These are phyloP conservation scores for Orbilia oligospora DNA, from an alignment of 2,329 filamentous ascomycete genomes.

Conservation along the genomic window DNA sequence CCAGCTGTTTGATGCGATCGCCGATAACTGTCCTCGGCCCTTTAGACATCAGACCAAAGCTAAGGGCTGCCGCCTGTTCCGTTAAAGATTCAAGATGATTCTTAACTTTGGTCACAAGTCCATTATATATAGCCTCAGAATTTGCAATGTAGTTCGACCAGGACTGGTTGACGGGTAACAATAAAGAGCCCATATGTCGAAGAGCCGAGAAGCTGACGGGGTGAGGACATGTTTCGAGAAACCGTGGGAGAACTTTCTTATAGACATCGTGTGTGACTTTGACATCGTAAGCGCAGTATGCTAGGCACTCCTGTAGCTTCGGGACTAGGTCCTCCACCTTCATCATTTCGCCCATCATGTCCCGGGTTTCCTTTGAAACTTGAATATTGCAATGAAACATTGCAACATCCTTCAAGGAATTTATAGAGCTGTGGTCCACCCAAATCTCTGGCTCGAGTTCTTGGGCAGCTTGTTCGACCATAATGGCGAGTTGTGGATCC, in stretches of 20 bases:
- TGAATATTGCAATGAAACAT: conserved; percentile 94
- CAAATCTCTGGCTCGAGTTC: conserved; percentile 95
- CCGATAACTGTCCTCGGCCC: neutral
- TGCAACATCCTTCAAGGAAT: conserved; percentile 93
- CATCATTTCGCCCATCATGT: conserved; percentile 85
- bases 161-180: conserved; percentile 86
- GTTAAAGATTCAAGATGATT: conserved; percentile 81
- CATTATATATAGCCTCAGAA: conserved; percentile 86
- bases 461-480: conserved; percentile 77
- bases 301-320: conserved; percentile 84
- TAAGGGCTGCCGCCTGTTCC: conserved; percentile 76
- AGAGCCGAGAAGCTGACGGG: conserved; percentile 97
- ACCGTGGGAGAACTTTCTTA: conserved; percentile 90
- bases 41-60: conserved; percentile 27
- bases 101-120: conserved; percentile 82
- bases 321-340: conserved; percentile 72
- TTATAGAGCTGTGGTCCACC: conserved; percentile 94
- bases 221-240: conserved; percentile 90
- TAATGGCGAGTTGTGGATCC: conserved; percentile 74
- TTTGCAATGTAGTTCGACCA: conserved; percentile 89
- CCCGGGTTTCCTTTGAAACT: conserved; percentile 88
- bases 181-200: conserved; percentile 91
- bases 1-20: conserved; percentile 2
- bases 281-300: conserved; percentile 96
- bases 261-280: conserved; percentile 94